Evolutionary conservation across 2,329 filamentous ascomycete genomes (phyloP), one percentile per base, ranked within the genome.

Genomic region (Colletotrichum sp.): DNA sequence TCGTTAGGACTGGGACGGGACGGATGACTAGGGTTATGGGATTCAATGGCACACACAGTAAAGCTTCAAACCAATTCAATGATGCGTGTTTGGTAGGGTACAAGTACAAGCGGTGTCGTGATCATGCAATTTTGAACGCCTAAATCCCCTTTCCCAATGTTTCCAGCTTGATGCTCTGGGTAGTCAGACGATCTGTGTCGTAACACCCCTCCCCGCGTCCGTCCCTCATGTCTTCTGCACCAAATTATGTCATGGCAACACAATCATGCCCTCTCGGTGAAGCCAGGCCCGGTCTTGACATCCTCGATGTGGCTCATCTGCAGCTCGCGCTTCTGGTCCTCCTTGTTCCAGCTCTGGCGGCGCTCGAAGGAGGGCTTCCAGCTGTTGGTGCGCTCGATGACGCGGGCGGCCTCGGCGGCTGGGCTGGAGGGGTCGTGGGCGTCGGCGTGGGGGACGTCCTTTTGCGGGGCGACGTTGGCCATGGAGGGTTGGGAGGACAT

Each of bases 281-380:
- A 89, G 1, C 88, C 87, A 9, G 84, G 83, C 3, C 83, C 83
- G 2, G 82, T 81, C 79, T 83, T 79, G 72, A 83, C 83, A 38
- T 79, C 80, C 4, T 80, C 81, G 34, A 88, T 83, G 71, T 80
- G 83, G 62, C 81, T 83, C 88, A 90, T 88, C 79, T 90, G 88
- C 82, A 89, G 79, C 70, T 83, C 83, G 77, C 87, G 89, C 81
- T 90, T 90, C 81, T 86, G 86, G 80, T 91, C 90, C 82, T 92
- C 88, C 43, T 84, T 83, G 79, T 84, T 87, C 85, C 87, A 92
- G 82, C 89, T 90, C 80, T 88, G 87, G 62, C 88, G 87, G 12
- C 87, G 85, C 78, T 85, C 82, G 69, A 86, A 78, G 21, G 80
- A 78, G 9, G 90, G 90, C 78, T 85, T 85, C 90, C 90, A 91